Conservation (phyloP, 495 filamentous ascomycete genomes). For the Bacidia gigantensis region DNA sequence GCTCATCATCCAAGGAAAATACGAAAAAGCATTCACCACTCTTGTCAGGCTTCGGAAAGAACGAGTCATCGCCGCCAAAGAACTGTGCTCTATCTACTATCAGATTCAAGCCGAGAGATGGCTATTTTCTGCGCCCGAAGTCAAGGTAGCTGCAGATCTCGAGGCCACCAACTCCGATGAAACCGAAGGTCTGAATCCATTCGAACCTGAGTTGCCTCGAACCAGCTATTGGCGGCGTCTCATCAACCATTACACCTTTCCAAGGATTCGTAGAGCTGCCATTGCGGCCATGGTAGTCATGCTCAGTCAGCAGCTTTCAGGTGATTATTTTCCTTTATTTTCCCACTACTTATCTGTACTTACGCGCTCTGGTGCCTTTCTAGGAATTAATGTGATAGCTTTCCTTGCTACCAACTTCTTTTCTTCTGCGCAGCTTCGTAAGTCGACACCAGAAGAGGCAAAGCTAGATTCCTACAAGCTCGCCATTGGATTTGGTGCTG, state of each 20-base stretch:
- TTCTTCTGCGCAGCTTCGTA: background rate
- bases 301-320: background rate
- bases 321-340: no score
- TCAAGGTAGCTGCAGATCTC: background rate
- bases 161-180: no score
- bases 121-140: background rate
- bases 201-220: background rate
- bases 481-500: constrained; percentile 2
- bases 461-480: background rate
- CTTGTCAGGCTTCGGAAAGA: background rate
- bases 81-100: background rate
- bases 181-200: background rate
- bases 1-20: constrained; percentile 3
- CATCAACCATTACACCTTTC: background rate
- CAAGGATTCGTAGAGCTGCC: background rate
- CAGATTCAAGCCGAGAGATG: background rate
- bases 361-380: no score
- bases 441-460: background rate
- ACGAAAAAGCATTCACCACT: constrained; percentile 3
- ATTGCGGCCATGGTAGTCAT: background rate
- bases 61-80: background rate
- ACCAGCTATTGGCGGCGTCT: background rate
- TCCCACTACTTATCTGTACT: no score
- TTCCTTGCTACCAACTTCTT: background rate
- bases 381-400: background rate